Evolutionary conservation across 805 yeast genomes (phyloP), one percentile per base, ranked within the genome.

Genomic region (Yamadazyma kitorensis): DNA sequence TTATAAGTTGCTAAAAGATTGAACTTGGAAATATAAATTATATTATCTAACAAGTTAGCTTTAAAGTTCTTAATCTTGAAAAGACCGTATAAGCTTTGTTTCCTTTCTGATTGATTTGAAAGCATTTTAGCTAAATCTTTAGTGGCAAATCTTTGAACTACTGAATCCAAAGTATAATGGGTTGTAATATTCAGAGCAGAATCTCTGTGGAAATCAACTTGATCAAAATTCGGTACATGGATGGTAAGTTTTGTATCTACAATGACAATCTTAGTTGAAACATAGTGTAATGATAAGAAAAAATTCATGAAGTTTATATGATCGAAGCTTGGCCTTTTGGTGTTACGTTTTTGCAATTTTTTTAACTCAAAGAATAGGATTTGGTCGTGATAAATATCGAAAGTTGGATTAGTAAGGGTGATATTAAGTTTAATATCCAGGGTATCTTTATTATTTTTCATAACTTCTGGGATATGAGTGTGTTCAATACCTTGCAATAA

Each of bases 371-470:
- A 29, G 14, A 54, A 31, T 6, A 54, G 54, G 11, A 62, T 33
- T 39, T 68, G 72, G 39, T 67, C 72, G 23, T 59, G 58, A 38
- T 59, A 67, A 18, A 65, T 37, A 36, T 58, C 59, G 17, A 68
- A 32, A 3, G 53, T 52, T 3, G 72, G 71, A 28, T 52, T 53
- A 1, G 70, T 57, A 16, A 67, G 32, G 15, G 49, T 55, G 19
- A 60, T 34, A 24, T 36, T 38, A 13, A 40, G 24, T 15, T 31
- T 38, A 5, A 43, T 21, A 21, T 40, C 43, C 36, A 34, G 39
- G 3, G 24, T 10, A 14, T 33, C 17, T 1, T 13, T 7, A 6
- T 20, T 16, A n/a, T 31, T 27, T 6, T 29, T 26, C 4, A 14
- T 12, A 2, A 33, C 34, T 15, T 31, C 40, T 9, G 27, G 5